Evolutionary conservation across 768 basidiomycete species (phyloP), one percentile per base, ranked within the genome.

Genomic region (Dentipellis sp.): DNA sequence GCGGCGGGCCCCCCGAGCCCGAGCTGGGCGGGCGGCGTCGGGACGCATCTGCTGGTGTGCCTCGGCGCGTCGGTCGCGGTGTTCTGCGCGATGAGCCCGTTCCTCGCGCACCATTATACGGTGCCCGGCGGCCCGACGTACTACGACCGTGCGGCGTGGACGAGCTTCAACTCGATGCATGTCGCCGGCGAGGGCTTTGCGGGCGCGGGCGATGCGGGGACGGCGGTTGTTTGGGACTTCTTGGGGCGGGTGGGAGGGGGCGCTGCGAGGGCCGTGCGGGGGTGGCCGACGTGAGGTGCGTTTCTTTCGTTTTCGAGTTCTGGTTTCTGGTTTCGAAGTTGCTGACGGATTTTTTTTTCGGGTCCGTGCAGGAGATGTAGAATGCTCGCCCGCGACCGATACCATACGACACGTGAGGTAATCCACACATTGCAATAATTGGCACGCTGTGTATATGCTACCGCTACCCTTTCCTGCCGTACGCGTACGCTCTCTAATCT

Each of bases 91-190:
- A 72, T 85, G 65, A 78, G 79, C 2, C 84, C 83, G 16, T 80
- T 82, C 56, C 73, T 75, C 53, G 69, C 83, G 56, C 76, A 77
- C 6, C 82, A 81, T 47, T 78, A 80, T 50, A 68, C 71, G 16
- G 72, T 81, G 4, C 83, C 85, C 0, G 86, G 87, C n/a, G 79
- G 81, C 1, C 74, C 84, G 40, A 84, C 83, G 36, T 82, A 82
- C 60, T 85, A 88, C 62, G 89, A 92, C 63, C 83, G 89, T 10
- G 75, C 79, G 8, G 86, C 86, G 23, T 92, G 90, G 90, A 75
- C 75, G 55, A 85, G 82, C 66, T 90, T 88, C 70, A 91, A 91
- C 65, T 72, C 79, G 10, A 78, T 92, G 72, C 79, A 80, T 51
- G 79, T 76, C 10, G 77, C 75, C 0, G 87, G 87, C 0, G 88